phyloP scores from a whole-genome alignment of 495 filamentous ascomycete genomes.

The Emericellopsis terricola region DNA sequence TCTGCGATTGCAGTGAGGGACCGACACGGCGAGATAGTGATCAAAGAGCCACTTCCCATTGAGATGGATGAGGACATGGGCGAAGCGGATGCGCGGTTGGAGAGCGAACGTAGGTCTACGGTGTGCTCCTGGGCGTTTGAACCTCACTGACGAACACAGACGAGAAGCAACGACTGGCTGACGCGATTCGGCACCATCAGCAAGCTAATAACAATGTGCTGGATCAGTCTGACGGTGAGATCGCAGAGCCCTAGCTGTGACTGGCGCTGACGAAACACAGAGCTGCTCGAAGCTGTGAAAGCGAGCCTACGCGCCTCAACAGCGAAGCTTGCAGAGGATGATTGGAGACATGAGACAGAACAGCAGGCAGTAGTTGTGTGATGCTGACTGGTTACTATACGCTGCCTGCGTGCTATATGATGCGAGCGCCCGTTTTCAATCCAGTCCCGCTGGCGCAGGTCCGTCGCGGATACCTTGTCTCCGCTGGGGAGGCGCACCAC shows the following conservation, averaged over 20 bases:
- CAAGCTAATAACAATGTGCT: slow-evolving; percentile 44
- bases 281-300: slow-evolving; percentile 52
- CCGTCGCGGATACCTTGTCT: slow-evolving; percentile 24
- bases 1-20: slow-evolving; percentile 62
- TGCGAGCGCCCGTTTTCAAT: too few relatives aligned
- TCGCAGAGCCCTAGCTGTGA: background rate
- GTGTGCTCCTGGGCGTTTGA: background rate
- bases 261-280: slow-evolving; percentile 17
- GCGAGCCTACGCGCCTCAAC: slow-evolving; percentile 56
- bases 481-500: slow-evolving; percentile 21
- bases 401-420: too few relatives aligned
- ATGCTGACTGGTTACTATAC: too few relatives aligned
- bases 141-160: slow-evolving; percentile 8
- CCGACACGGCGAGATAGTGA: slow-evolving; percentile 52
- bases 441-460: slow-evolving; percentile 33
- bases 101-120: slow-evolving; percentile 16
- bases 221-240: slow-evolving; percentile 50
- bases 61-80: slow-evolving; percentile 36
- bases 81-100: slow-evolving; percentile 23
- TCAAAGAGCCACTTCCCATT: too few relatives aligned
- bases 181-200: slow-evolving; percentile 36
- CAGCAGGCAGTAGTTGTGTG: too few relatives aligned
- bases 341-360: slow-evolving; percentile 82
- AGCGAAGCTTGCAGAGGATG: slow-evolving; percentile 59
- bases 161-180: slow-evolving; percentile 30